Conservation (phyloP, 2,329 filamentous ascomycete species). For the Geosmithia flava region DNA sequence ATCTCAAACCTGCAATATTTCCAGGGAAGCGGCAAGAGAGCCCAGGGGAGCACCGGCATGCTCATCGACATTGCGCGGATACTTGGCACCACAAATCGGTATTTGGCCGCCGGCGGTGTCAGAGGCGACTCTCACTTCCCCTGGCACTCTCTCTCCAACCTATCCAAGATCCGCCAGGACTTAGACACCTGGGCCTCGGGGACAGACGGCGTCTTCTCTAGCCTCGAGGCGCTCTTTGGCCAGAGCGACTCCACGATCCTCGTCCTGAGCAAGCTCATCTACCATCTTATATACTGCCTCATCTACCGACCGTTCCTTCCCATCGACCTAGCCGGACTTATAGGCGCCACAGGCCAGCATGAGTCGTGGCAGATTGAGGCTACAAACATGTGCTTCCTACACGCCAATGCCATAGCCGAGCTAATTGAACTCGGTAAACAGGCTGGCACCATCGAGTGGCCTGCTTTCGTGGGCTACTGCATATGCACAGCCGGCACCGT, state of each 20-base stretch:
- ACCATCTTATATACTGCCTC: conserved; percentile 76
- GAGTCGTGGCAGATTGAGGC: conserved; percentile 91
- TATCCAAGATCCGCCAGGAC: conserved; percentile 78
- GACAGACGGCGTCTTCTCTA: conserved; percentile 67
- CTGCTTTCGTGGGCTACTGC: conserved; percentile 76
- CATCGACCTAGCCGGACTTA: conserved; percentile 69
- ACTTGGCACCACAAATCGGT: conserved; percentile 71
- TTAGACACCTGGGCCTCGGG: conserved; percentile 77
- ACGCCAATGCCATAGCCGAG: conserved; percentile 79
- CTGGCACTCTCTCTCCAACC: conserved; percentile 75
- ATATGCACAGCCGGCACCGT: conserved; percentile 80
- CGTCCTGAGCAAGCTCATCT: conserved; percentile 75
- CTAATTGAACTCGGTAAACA: conserved; percentile 68
- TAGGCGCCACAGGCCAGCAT: conserved; percentile 61
- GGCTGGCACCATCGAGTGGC: conserved; percentile 68
- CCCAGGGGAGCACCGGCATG: conserved; percentile 66
- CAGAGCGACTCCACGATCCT: conserved; percentile 68
- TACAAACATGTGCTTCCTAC: conserved; percentile 74
- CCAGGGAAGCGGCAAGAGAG: conserved; percentile 54
- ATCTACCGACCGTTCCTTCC: conserved; percentile 81
- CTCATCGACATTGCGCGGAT: conserved; percentile 77
- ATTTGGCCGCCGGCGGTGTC: conserved; percentile 73
- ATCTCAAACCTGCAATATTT: conserved; percentile 67
- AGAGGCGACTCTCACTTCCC: conserved; percentile 86
- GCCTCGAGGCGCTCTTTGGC: conserved; percentile 61